Base-by-base conservation (phyloP, 2,329 filamentous ascomycete genomes). In the Apiospora arundinis region DNA sequence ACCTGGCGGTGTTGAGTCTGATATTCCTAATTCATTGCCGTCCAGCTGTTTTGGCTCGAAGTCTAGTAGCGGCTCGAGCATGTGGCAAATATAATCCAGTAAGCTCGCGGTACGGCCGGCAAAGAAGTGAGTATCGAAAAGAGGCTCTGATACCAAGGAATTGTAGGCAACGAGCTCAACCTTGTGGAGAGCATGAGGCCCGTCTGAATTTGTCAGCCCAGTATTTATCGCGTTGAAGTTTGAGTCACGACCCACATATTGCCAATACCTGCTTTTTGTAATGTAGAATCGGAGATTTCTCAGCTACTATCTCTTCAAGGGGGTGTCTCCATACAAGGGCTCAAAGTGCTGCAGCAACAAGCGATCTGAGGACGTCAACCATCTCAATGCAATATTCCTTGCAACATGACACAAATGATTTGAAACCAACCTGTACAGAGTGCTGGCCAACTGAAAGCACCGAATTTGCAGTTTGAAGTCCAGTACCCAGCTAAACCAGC, bases 141-240 rank as follows among this genome's bases (percentile, higher is more conserved):
- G 6, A 18, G 49, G 49, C 25, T 28, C 49, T 6, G 49, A 32
- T 56, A 56, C 49, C 12, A 56, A 56, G 49, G 23, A 28, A 56
- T 56, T 28, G 49, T 56, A 56, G 49, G 49, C 49, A 56, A 56
- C 23, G 25, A 56, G 49, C 49, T 28, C 49, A 16, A 56, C 23
- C 23, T 16, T 18, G 49, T 52, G 23, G 14, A 52, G 49, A 28
- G 49, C 49, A 28, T 18, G 9, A 18, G 49, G 49, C 23, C 49
- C 49, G 12, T 52, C 49, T 52, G 23, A 4, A 28, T n/a, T 52
- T 52, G 23, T 28, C 23, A 28, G 23, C 11, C 14, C 11, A 28
- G 49, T 28, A 16, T 28, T 4, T 11, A 28, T 28, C 49, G 9
- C 23, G 16, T 52, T 11, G 23, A 23, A 52, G 14, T 52, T 28